These are phyloP conservation scores for Rhynchospora tenuis DNA, from an alignment of 176 grass and related monocot species.

Conservation along the genomic window DNA sequence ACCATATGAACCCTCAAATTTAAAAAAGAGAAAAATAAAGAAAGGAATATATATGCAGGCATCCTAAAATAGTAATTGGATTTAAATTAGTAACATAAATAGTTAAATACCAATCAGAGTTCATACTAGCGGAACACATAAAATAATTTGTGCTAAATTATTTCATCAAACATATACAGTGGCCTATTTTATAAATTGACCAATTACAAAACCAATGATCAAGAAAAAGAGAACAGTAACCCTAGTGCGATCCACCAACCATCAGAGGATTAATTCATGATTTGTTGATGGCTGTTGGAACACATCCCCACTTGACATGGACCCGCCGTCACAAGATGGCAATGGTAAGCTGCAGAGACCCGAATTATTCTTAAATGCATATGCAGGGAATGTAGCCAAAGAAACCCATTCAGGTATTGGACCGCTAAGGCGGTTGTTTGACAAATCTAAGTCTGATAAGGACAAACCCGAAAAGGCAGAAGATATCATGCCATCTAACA, in stretches of 20 bases:
- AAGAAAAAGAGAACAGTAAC: neutral
- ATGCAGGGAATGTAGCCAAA: conserved; percentile 17
- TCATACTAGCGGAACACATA: neutral
- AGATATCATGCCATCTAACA: conserved; percentile 31
- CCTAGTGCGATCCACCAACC: neutral
- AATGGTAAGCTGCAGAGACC: neutral
- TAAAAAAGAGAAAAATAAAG: no score
- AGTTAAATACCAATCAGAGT: neutral
- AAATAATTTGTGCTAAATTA: neutral
- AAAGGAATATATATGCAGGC: no score
- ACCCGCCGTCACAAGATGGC: neutral
- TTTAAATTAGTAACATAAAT: neutral
- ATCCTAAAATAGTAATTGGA: no score
- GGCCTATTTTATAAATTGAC: neutral
- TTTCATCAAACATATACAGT: neutral
- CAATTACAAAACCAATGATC: neutral
- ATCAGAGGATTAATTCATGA: neutral
- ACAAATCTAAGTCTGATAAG: conserved; percentile 32
- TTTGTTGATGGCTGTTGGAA: neutral
- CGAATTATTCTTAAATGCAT: conserved; percentile 5
- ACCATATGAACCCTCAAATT: no score
- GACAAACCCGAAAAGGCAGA: conserved; percentile 28
- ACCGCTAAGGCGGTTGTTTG: conserved; percentile 30
- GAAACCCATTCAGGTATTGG: conserved; percentile 24
- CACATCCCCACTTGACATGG: neutral